Evolutionary conservation across 78 protist species (phyloP).

Genomic region (Cavenderia fasciculata): DNA sequence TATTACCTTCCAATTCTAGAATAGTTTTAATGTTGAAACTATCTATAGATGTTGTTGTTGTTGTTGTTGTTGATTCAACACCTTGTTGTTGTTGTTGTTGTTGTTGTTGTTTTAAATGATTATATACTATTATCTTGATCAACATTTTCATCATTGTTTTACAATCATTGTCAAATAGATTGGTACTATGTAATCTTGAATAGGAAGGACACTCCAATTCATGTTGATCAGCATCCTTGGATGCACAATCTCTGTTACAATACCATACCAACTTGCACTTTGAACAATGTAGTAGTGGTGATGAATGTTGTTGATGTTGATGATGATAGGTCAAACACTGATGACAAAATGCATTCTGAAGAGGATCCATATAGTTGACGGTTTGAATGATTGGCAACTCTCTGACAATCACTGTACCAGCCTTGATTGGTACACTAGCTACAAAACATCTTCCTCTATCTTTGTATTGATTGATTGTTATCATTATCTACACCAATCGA

Average conservation of each 20-base stretch:
- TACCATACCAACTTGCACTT: neutral
- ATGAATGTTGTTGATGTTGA: neutral
- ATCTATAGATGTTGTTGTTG: neutral
- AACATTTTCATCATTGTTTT: neutral
- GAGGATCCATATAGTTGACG: constrained; percentile 27
- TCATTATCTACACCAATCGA: no score
- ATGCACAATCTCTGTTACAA: neutral
- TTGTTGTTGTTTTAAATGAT: no score
- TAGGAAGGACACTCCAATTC: neutral
- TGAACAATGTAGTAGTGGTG: neutral
- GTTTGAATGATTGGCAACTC: constrained; percentile 14
- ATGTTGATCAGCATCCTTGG: neutral
- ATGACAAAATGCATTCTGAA: constrained; percentile 25
- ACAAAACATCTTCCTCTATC: constrained; percentile 44
- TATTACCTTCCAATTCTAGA: neutral
- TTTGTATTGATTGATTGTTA: no score
- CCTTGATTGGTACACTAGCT: neutral
- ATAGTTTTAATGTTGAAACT: neutral
- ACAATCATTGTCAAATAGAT: constrained; percentile 15
- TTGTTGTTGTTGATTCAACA: neutral
- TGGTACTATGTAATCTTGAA: neutral
- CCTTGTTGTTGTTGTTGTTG: no score
- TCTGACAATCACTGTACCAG: constrained; percentile 18
- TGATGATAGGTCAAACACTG: neutral
- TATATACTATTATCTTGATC: neutral